Base-by-base conservation (phyloP, 805 yeast genomes). In the Cyberlindnera petersonii region DNA sequence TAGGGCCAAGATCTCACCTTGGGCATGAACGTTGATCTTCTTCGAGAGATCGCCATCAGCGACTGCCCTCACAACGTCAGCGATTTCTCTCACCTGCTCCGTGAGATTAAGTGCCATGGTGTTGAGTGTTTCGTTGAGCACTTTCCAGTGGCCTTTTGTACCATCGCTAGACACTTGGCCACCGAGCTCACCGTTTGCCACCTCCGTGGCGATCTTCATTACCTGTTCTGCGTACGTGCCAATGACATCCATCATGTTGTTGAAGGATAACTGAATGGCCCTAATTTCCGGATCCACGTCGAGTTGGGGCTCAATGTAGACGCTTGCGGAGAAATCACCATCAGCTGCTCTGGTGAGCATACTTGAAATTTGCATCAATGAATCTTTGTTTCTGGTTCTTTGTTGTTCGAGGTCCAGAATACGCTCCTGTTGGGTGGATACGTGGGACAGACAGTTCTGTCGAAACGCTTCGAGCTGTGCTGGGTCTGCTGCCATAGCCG, bases 221-320 rank as follows among this genome's bases (percentile, higher is more conserved):
- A 86, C 93, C 59, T 85, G 93, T 38, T 73, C 72, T 22, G 93
- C 87, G 60, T 48, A 39, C 31, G 40, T 20, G 82, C 79, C 51
- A 86, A 85, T 74, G 58, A 85, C 94, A 54, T 82, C 87, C 86
- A 86, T 83, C 95, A 86, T 86, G 17, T 85, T 76, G 60, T 86
- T 86, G 55, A 86, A 84, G 7, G 93, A 82, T 18, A 33, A 76
- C 58, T 86, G 86, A 54, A 86, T 86, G 56, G 80, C 82, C 42
- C 79, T 69, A 46, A 86, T 84, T 56, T 83, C 91, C 2, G 93
- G 87, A 59, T 84, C 88, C 41, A 75, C 69, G 56, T 83, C 89
- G 29, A 74, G 78, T 19, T 76, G 71, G 1, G 44, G 40, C 9
- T 33, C 39, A 13, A 85, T 86, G 53, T 80, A 79, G 23, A 84